A percentile compares a stretch with the other conserved stretches of the same genome.
Conservation (phyloP, 208 protist species). For the Crithidia expoeki region DNA sequence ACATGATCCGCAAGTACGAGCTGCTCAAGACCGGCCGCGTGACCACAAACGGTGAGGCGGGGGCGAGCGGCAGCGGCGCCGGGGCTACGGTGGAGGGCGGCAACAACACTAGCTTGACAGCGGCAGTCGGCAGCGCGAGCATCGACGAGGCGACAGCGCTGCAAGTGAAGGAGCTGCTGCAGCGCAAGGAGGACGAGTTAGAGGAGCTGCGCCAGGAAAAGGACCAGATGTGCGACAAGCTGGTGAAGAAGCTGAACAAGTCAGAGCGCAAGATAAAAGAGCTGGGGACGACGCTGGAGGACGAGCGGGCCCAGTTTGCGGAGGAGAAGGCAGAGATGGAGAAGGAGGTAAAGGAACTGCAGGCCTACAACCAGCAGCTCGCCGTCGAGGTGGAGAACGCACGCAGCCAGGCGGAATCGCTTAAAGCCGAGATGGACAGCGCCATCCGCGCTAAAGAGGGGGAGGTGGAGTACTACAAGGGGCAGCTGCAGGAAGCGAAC, state of each 20-base stretch:
- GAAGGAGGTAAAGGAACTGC: conserved; percentile 69
- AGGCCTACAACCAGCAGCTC: conserved; percentile 82
- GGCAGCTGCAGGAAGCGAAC: conserved; percentile 58
- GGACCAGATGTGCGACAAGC: conserved; percentile 85
- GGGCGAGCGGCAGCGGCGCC: not conserved
- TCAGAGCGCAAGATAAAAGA: conserved; percentile 78
- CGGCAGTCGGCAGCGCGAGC: conserved; percentile 13
- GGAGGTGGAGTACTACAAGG: conserved; percentile 81
- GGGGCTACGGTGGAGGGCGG: conserved; percentile 10
- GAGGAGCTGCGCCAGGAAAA: conserved; percentile 75
- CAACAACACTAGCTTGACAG: not conserved
- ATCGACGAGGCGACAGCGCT: conserved; percentile 68
- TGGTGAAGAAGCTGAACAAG: conserved; percentile 93
- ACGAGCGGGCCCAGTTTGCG: conserved; percentile 77
- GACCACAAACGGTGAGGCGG: conserved; percentile 44
- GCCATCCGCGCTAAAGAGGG: conserved; percentile 69
- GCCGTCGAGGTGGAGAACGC: conserved; percentile 83
- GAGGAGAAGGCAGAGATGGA: conserved; percentile 78
- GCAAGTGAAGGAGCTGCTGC: conserved; percentile 78
- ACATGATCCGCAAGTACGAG: conserved; percentile 89
- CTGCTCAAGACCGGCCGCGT: conserved; percentile 83
- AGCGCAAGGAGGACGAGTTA: conserved; percentile 87
- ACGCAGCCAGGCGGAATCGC: conserved; percentile 53
- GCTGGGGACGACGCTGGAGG: conserved; percentile 70
- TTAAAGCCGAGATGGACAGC: conserved; percentile 64